phyloP scores from a whole-genome alignment of 2,329 filamentous ascomycete genomes.

The Lecanicillium sp. region DNA sequence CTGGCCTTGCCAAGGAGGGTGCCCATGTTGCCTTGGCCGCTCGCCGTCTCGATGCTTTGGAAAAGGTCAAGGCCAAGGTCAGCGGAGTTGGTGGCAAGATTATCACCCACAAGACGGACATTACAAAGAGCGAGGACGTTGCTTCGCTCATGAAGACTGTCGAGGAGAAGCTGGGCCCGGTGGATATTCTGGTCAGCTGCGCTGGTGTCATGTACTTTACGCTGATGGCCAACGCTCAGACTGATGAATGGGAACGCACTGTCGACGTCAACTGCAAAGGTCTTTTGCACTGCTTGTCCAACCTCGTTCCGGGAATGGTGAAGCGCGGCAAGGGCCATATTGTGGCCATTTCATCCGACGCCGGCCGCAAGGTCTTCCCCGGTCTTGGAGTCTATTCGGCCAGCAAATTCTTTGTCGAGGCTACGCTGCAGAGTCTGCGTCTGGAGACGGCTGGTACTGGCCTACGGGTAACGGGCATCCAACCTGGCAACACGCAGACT shows the following conservation, averaged over 20 bases:
- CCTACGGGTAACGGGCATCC: constrained; percentile 63
- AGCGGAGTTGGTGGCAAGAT: constrained; percentile 52
- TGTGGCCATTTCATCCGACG: constrained; percentile 75
- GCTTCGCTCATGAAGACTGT: constrained; percentile 55
- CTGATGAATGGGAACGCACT: constrained; percentile 71
- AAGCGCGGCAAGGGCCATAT: constrained; percentile 61
- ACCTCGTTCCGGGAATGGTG: constrained; percentile 64
- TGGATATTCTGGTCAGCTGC: constrained; percentile 73
- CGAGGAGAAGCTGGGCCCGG: constrained; percentile 54
- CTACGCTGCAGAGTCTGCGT: constrained; percentile 65
- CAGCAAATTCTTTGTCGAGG: constrained; percentile 80
- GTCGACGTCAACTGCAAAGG: constrained; percentile 86
- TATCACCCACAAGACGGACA: constrained; percentile 62
- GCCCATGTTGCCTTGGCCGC: constrained; percentile 65
- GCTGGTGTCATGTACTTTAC: constrained; percentile 87
- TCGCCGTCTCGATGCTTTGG: constrained; percentile 60
- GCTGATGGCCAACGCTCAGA: constrained; percentile 70
- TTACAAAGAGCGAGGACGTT: constrained; percentile 59
- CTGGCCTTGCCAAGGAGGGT: constrained; percentile 60
- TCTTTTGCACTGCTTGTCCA: constrained; percentile 62
- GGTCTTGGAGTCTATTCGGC: constrained; percentile 76
- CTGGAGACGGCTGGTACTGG: constrained; percentile 69
- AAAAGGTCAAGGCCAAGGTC: constrained; percentile 55
- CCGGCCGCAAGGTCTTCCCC: constrained; percentile 73
- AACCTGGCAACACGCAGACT: constrained; percentile 70